Evolutionary conservation across 257 asterid genomes (phyloP), one percentile per base, ranked within the genome.

Genomic region (Scutellaria baicalensis): DNA sequence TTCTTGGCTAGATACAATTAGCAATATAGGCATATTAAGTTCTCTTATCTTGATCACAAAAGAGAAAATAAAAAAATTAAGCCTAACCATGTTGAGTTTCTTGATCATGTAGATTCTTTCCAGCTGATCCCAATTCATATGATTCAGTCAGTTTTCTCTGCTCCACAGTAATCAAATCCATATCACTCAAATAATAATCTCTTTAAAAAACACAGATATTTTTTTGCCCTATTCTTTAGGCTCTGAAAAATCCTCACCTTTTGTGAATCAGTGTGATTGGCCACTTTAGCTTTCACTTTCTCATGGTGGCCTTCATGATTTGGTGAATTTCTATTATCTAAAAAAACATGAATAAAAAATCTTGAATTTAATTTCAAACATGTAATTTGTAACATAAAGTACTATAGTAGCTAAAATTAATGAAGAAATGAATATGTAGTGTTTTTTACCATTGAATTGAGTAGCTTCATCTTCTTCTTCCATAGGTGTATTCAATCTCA

Each of bases 51-150:
- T 6, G 5, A 39, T 8, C n/a, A 39, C 2, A 39, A 39, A 39
- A 39, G 7, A 23, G 3, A 23, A 23, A 23, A 23, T 9, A 1
- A 39, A 5, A 5, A 1, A 39, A 39, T 56, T 1, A 38, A 23
- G 33, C 56, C 80, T 68, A 51, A 81, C 83, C 86, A 64, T 45
- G 62, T 54, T 64, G 79, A 72, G 66, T 56, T 72, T 75, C 79
- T 39, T 78, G 79, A 35, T 73, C 27, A 35, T 18, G 63, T 14
- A 23, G 31, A 23, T 70, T 67, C 68, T 54, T 72, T 20, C 9
- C 45, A 38, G 72, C 12, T 35, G 39, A 56, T 33, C 17, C 68
- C 45, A 13, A 39, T 45, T 78, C 23, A 20, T 66, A 72, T 40
- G 72, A 55, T 58, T 77, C 76, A 18, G 52, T 66, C 40, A 47